These are phyloP conservation scores for Colletotrichum somersetense DNA, from an alignment of 2,329 filamentous ascomycete species.

Conservation along the genomic window DNA sequence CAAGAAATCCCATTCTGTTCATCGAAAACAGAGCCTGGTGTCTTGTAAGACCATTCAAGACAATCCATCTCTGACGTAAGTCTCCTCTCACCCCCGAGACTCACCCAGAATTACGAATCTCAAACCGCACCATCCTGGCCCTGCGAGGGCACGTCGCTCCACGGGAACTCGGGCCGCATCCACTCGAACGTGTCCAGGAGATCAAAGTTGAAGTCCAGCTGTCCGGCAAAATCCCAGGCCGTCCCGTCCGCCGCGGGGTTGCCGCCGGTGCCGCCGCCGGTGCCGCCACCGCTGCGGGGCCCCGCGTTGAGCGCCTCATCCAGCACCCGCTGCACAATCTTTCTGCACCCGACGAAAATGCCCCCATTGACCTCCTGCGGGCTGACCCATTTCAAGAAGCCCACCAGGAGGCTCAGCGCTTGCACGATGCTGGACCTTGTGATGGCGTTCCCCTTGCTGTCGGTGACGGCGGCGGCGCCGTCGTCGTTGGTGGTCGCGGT, in stretches of 20 bases:
- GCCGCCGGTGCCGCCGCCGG: slow-evolving; percentile 11
- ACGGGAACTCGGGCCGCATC: slow-evolving; percentile 49
- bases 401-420: slow-evolving; percentile 63
- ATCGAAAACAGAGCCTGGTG: no score
- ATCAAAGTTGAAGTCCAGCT: slow-evolving; percentile 60
- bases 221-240: slow-evolving; percentile 51
- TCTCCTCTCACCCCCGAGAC: neutral
- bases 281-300: slow-evolving; percentile 14
- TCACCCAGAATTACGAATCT: neutral
- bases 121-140: neutral
- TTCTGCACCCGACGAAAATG: slow-evolving; percentile 59
- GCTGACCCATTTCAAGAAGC: slow-evolving; percentile 64
- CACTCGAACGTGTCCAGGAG: slow-evolving; percentile 64
- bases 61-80: neutral
- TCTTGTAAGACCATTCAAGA: neutral
- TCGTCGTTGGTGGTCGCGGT: slow-evolving; percentile 47
- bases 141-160: slow-evolving; percentile 14
- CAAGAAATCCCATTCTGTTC: neutral
- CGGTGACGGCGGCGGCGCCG: neutral
- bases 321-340: slow-evolving; percentile 63
- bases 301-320: slow-evolving; percentile 61
- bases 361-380: slow-evolving; percentile 61
- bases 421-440: slow-evolving; percentile 64
- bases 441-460: slow-evolving; percentile 51
- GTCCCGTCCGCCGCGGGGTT: slow-evolving; percentile 42